Percentiles rank a stretch among this genome's conserved stretches.
These are phyloP conservation scores for Chenopodium quinoa DNA, from an alignment of 148 eudicot genomes.

Conservation along the genomic window DNA sequence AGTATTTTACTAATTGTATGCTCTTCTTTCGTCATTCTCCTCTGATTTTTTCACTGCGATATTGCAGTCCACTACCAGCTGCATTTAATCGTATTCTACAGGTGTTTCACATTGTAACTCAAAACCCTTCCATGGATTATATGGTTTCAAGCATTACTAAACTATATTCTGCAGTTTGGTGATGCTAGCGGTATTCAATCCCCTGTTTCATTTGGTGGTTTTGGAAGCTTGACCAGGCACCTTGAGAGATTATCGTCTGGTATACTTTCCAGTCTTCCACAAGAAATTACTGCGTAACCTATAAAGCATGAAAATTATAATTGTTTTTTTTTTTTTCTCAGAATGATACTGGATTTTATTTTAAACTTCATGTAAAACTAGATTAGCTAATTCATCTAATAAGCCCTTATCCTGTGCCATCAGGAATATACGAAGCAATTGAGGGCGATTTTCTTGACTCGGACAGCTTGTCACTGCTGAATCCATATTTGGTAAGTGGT, in stretches of 20 bases:
- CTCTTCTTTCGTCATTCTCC: neutral
- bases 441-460: slow-evolving; percentile 54
- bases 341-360: neutral
- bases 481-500: slow-evolving; percentile 83
- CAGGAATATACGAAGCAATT: slow-evolving; percentile 83
- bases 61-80: slow-evolving; percentile 85
- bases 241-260: slow-evolving; percentile 85
- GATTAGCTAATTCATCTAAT: neutral
- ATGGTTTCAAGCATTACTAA: slow-evolving; percentile 33
- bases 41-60: slow-evolving; percentile 13
- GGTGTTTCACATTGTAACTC: slow-evolving; percentile 46
- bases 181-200: slow-evolving; percentile 99
- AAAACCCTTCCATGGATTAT: slow-evolving; percentile 24
- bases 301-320: neutral
- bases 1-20: slow-evolving; percentile 7
- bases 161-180: slow-evolving; percentile 73
- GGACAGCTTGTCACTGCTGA: slow-evolving; percentile 67
- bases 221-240: slow-evolving; percentile 98
- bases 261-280: neutral
- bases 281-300: neutral
- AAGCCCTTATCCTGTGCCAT: slow-evolving; percentile 20
- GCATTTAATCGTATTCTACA: slow-evolving; percentile 88
- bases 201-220: slow-evolving; percentile 98
- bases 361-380: neutral
- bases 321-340: neutral